phyloP scores from a whole-genome alignment of 1,284 basidiomycete genomes.

The Rhodotorula mucilaginosa region DNA sequence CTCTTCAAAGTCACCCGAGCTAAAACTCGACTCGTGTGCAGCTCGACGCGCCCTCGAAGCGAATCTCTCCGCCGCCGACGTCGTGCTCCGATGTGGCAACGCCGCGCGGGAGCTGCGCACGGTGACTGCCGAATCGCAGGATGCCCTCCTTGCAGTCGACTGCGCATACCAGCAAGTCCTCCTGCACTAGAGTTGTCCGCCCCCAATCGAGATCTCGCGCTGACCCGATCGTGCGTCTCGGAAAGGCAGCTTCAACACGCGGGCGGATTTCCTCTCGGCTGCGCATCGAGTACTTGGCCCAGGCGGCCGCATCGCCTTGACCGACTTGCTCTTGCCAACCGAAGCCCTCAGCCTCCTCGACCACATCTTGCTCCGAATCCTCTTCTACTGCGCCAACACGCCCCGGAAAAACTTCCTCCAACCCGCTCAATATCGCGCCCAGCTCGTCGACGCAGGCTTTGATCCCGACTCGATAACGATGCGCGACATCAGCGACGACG shows the following conservation, averaged over 20 bases:
- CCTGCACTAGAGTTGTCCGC: no score
- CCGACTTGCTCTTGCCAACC: conserved; percentile 21
- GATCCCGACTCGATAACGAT: conserved; percentile 8
- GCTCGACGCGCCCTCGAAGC: neutral
- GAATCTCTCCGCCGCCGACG: neutral
- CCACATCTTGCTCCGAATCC: conserved; percentile 17
- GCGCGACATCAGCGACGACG: conserved; percentile 10
- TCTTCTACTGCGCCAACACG: conserved; percentile 20
- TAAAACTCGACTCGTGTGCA: neutral
- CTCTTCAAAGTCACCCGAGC: neutral
- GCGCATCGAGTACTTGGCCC: neutral
- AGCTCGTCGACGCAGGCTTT: conserved; percentile 10
- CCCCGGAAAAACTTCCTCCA: conserved; percentile 19
- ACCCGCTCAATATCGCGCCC: neutral
- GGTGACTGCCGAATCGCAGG: neutral
- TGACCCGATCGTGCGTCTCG: no score
- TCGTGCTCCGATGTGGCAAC: conserved; percentile 14
- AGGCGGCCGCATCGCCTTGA: conserved; percentile 6
- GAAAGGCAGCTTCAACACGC: conserved; percentile 21
- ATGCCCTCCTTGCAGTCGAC: conserved; percentile 21
- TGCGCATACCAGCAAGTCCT: conserved; percentile 25
- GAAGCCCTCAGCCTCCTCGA: neutral
- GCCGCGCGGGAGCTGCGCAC: neutral
- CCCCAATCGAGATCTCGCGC: no score
- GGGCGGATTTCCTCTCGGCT: conserved; percentile 8